Evolutionary conservation across 1,139 yeast species (phyloP), one percentile per base, ranked within the genome.

Genomic region (Yamadazyma dendronema): DNA sequence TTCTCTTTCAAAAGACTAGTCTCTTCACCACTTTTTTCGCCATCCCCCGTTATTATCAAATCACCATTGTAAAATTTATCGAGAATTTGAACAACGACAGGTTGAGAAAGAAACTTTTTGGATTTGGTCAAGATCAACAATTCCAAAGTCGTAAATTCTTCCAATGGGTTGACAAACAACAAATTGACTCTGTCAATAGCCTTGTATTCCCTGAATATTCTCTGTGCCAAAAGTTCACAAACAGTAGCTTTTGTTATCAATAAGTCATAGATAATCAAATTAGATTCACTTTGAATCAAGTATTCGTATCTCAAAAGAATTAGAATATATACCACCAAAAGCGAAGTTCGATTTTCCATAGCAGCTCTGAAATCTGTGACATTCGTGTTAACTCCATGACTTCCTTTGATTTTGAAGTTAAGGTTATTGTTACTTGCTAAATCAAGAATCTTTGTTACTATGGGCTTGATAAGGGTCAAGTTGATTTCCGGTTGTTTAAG

Each of bases 1-100:
- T 41, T 43, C 30, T 48, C 50, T 30, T 52, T 53, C 46, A 58
- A 40, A n/a, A 56, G 39, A 11, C 51, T 37, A 22, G 51, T 44
- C 30, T 59, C 58, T 38, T 68, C 69, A 30, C 62, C 53, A 1
- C 67, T 65, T 12, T 62, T 65, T 15, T 31, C 35, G 14, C 40
- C 44, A 26, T 53, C 56, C 6, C n/a, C 27, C 5, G 16, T 13
- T 23, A 63, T 39, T 8, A 67, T 58, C 24, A 69, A 52, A 33
- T 61, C 76, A 2, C 84, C 84, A 43, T 73, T 70, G 67, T 81
- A 78, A 33, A 79, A 70, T 37, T 74, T 67, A 35, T 74, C 73
- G 36, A 79, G 53, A 2, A 77, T 72, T 26, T 71, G 65, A 3
- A 72, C 65, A 3, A 79, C 71, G 13, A 74, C 66, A 0, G 84